Evolutionary conservation across 768 basidiomycete species (phyloP), one percentile per base, ranked within the genome.

Genomic region (Russula olivacea): DNA sequence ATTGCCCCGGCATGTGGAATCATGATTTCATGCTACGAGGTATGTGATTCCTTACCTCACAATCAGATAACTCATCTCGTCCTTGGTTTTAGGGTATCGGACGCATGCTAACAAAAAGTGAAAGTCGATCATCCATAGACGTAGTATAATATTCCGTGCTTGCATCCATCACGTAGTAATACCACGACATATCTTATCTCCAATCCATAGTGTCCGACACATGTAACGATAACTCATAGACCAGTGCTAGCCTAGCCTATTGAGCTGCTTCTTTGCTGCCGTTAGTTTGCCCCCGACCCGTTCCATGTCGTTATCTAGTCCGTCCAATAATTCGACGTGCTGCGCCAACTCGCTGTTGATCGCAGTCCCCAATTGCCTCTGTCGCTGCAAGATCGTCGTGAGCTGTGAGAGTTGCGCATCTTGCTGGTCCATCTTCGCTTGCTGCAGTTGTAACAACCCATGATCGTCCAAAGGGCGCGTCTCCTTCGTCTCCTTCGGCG

Each of bases 1-100:
- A 96, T 97, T 66, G 93, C 93, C 12, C 97, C 97, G 43, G 97
- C 96, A 47, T 99, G 97, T 74, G 96, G 96, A 25, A 88, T 99
- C 68, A 98, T 98, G 96, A 97, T 98, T 72, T 85, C 91, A 60
- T 94, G 88, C 73, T 98, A 88, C 72, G 95, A 98, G 84, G 94
- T 86, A 68, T 34, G 75, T 23, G 49, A 25, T 21, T 43, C 58
- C 40, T n/a, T 56, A 61, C 43, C 25, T 12, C 45, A 51, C 52
- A 7, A 61, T 74, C 40, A 38, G 28, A 51, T 3, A 11, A 9
- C 49, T 64, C 30, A 61, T 14, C 67, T 71, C 47, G 72, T 58
- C 21, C 4, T 62, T 60, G 15, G 25, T 17, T 58, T 17, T 59
- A 88, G 87, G 85, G 87, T 52, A 76, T 89, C 59, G 87, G 85